phyloP scores from a whole-genome alignment of 192 early-diverging fungal species.

The Linnemannia elongata region DNA sequence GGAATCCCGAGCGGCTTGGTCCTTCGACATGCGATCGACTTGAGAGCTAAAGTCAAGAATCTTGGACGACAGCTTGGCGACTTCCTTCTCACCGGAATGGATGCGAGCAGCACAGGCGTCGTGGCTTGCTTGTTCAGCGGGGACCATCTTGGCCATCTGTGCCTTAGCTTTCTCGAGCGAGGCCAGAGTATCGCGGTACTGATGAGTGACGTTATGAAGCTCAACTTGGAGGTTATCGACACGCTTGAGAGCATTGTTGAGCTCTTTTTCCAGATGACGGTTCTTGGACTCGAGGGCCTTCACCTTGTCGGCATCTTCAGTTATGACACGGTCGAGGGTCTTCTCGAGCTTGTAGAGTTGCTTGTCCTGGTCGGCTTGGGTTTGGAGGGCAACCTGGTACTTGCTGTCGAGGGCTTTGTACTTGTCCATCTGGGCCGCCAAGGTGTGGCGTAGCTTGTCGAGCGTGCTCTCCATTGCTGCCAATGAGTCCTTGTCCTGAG shows the following conservation, averaged over 20 bases:
- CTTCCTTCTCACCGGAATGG: conserved; percentile 9
- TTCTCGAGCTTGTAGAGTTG: conserved; percentile 25
- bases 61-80: background rate
- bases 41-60: background rate
- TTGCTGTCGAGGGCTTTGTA: conserved; percentile 32
- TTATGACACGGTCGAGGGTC: conserved; percentile 3
- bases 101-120: conserved; percentile 25
- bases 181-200: conserved; percentile 14
- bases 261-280: conserved; percentile 22
- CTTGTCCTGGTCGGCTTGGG: conserved; percentile 26
- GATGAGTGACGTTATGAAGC: conserved; percentile 14
- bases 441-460: conserved; percentile 4
- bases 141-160: conserved; percentile 22
- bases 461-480: conserved; percentile 3
- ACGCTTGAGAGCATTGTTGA: conserved; percentile 2
- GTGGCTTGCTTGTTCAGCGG: conserved; percentile 18
- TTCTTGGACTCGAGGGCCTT: background rate
- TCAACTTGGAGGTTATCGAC: conserved; percentile 23
- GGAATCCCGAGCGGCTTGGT: background rate
- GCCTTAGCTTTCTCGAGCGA: conserved; percentile 1
- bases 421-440: conserved; percentile 23
- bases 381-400: background rate
- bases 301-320: conserved; percentile 7
- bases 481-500: conserved; percentile 13
- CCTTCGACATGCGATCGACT: background rate